A percentile compares a stretch with the other conserved stretches of the same genome.
These are phyloP conservation scores for Neospermospora avenae DNA, from an alignment of 2,329 filamentous ascomycete species.

Conservation along the genomic window DNA sequence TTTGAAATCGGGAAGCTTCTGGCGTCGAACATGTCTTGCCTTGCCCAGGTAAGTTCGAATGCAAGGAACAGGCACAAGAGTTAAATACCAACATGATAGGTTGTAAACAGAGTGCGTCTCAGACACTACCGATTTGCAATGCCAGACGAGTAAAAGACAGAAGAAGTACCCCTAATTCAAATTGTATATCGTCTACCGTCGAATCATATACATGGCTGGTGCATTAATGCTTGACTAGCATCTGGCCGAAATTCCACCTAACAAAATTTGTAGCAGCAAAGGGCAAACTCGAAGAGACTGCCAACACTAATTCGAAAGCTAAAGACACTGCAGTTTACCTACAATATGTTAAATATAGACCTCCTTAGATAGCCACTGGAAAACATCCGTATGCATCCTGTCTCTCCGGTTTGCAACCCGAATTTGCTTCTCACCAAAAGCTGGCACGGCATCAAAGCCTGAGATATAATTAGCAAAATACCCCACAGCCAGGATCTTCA, in stretches of 20 bases:
- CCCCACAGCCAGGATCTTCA: not conserved
- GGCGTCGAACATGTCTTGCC: no score
- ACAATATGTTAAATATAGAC: constrained; percentile 18
- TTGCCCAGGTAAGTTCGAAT: no score
- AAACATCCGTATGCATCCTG: constrained; percentile 23
- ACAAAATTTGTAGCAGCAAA: not conserved
- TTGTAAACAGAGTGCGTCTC: not conserved
- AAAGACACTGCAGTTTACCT: not conserved
- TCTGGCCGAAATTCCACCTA: not conserved
- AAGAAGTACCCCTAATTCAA: not conserved
- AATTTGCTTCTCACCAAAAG: constrained; percentile 9
- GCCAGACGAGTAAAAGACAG: not conserved
- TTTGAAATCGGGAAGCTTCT: no score
- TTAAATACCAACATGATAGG: not conserved
- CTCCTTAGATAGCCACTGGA: constrained; percentile 24
- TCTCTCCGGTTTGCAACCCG: constrained; percentile 7
- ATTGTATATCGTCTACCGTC: not conserved
- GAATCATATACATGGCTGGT: not conserved
- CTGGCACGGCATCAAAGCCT: constrained; percentile 22
- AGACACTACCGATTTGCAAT: not conserved
- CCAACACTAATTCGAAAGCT: not conserved
- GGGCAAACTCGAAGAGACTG: not conserved
- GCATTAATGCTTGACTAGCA: not conserved
- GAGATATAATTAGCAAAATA: not conserved
- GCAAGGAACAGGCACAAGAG: not conserved